Percentiles rank a stretch among this genome's conserved stretches.
phyloP scores from a whole-genome alignment of 2,329 filamentous ascomycete species.

The Knoxdaviesia proteae region DNA sequence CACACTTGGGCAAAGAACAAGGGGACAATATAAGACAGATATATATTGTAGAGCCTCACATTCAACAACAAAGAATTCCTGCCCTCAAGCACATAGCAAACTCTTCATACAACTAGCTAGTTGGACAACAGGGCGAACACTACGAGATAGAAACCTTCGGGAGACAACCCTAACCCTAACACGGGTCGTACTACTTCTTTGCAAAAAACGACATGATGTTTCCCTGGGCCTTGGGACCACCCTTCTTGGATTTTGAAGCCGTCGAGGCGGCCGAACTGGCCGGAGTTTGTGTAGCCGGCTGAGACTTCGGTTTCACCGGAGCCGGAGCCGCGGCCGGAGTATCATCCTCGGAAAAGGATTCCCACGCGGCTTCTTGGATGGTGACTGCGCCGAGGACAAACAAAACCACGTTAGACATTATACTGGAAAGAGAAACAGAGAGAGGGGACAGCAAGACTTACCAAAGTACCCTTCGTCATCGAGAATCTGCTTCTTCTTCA shows the following conservation, averaged over 20 bases:
- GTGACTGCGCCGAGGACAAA: constrained; percentile 37
- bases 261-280: constrained; percentile 20
- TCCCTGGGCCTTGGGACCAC: constrained; percentile 43
- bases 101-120: too few species aligned
- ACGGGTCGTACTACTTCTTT: constrained; percentile 37
- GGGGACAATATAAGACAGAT: too few species aligned
- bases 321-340: constrained; percentile 23
- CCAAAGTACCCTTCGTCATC: constrained; percentile 82
- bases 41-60: too few species aligned
- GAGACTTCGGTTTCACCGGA: constrained; percentile 30
- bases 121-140: too few species aligned
- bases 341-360: constrained; percentile 85
- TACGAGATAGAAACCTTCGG: too few species aligned
- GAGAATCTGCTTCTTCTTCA: constrained; percentile 71
- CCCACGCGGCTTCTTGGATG: constrained; percentile 67
- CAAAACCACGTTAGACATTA: not conserved
- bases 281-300: constrained; percentile 10
- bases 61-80: too few species aligned
- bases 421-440: not conserved
- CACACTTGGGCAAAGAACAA: too few species aligned
- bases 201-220: constrained; percentile 86
- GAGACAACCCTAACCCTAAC: too few species aligned
- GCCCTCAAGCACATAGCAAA: too few species aligned
- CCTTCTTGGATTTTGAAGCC: constrained; percentile 31
- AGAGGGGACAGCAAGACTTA: constrained; percentile 20